These are phyloP conservation scores for Candida sojae DNA, from an alignment of 1,139 yeast species.

Conservation along the genomic window DNA sequence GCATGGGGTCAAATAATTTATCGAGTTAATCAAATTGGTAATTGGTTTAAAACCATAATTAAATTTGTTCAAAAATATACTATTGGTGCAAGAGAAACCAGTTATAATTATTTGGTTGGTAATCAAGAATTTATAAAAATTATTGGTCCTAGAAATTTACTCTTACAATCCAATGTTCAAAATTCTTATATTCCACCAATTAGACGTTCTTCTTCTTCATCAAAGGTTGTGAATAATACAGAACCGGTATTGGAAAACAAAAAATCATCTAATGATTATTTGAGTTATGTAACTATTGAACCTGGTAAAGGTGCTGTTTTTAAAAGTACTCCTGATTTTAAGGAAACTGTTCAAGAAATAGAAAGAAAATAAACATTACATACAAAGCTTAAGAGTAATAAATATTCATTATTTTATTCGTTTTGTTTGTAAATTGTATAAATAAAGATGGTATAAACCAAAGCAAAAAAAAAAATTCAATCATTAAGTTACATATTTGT, in stretches of 20 bases:
- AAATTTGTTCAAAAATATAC: slow-evolving; percentile 3
- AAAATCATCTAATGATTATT: slow-evolving; percentile 30
- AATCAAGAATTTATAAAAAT: slow-evolving; percentile 46
- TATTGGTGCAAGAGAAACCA: slow-evolving; percentile 3
- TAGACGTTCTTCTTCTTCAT: slow-evolving; percentile 1
- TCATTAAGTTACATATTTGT: no score
- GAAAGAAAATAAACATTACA: slow-evolving; percentile 8
- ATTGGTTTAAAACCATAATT: not conserved
- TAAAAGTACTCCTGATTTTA: slow-evolving; percentile 45
- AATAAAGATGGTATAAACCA: no score
- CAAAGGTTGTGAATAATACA: not conserved
- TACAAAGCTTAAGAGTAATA: not conserved
- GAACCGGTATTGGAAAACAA: not conserved
- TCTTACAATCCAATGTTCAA: slow-evolving; percentile 43
- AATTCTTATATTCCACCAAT: slow-evolving; percentile 8
- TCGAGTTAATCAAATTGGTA: not conserved
- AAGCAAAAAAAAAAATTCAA: no score
- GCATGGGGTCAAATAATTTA: slow-evolving; percentile 5
- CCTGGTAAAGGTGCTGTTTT: slow-evolving; percentile 42
- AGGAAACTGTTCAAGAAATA: slow-evolving; percentile 36
- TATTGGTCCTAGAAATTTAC: slow-evolving; percentile 56
- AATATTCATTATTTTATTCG: not conserved
- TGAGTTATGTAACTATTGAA: slow-evolving; percentile 46
- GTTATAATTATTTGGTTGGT: slow-evolving; percentile 27
- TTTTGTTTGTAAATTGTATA: no score